phyloP scores from a whole-genome alignment of 805 yeast species.

The Lipomyces yamanashiensis region DNA sequence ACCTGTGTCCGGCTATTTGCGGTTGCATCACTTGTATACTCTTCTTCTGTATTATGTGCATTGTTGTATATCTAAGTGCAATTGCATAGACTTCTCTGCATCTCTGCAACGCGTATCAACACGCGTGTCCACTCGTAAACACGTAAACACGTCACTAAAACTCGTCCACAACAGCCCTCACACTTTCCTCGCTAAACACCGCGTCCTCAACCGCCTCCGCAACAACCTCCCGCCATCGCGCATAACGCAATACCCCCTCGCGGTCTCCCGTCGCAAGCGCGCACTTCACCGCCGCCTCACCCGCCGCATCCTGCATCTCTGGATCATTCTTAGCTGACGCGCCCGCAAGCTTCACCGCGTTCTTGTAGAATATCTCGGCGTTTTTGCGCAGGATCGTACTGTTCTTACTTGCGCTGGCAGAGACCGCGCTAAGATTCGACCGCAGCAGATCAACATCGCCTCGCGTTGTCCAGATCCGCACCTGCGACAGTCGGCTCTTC shows the following conservation, averaged over 20 bases:
- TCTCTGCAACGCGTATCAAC: too few species aligned
- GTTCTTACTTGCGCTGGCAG: conserved; percentile 36
- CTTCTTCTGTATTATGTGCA: too few species aligned
- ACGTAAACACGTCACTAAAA: too few species aligned
- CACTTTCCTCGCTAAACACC: conserved; percentile 5
- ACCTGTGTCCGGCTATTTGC: too few species aligned
- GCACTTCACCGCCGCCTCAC: conserved; percentile 25
- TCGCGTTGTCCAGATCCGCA: conserved; percentile 35
- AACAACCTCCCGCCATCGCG: conserved; percentile 19
- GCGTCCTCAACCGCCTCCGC: conserved; percentile 28
- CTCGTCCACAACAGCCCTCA: conserved; percentile 8
- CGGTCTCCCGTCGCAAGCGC: conserved; percentile 15
- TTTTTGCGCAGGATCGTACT: conserved; percentile 35
- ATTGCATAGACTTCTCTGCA: too few species aligned
- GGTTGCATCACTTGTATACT: too few species aligned
- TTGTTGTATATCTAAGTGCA: too few species aligned
- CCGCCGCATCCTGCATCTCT: conserved; percentile 18
- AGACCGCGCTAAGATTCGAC: conserved; percentile 25
- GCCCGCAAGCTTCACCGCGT: conserved; percentile 35
- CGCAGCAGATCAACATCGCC: conserved; percentile 41
- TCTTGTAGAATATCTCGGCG: conserved; percentile 38
- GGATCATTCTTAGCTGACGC: conserved; percentile 12
- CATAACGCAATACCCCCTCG: conserved; percentile 4
- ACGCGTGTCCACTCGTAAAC: too few species aligned
- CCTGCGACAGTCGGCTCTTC: conserved; percentile 16